Conservation (phyloP, 2,329 filamentous ascomycete genomes). For the Penicillium sp. region DNA sequence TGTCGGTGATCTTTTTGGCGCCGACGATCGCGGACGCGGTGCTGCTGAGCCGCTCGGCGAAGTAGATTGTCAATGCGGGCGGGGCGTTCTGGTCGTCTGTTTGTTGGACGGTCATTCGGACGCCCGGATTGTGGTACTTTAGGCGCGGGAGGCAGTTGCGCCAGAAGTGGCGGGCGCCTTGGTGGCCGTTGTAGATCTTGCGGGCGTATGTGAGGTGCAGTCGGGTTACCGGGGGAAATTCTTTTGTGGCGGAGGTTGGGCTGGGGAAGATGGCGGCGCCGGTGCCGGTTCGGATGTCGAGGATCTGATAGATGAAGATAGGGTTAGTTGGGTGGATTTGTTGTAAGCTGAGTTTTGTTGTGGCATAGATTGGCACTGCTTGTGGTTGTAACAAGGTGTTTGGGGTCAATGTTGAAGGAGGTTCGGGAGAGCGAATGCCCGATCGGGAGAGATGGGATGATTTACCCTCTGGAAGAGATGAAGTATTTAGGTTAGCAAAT, state of each 20-base stretch:
- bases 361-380: background rate
- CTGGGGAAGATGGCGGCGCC: constrained; percentile 77
- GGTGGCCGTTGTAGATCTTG: constrained; percentile 44
- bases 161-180: constrained; percentile 78
- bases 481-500: constrained; percentile 20
- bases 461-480: constrained; percentile 34
- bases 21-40: constrained; percentile 29
- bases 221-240: constrained; percentile 44
- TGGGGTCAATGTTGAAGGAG: constrained; percentile 5
- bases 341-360: background rate
- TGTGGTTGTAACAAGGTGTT: background rate
- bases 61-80: constrained; percentile 47
- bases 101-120: constrained; percentile 81
- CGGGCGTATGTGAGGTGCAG: constrained; percentile 48
- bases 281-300: constrained; percentile 75
- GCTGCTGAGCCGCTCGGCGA: constrained; percentile 36
- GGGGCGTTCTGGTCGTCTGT: constrained; percentile 54
- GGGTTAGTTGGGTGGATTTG: background rate
- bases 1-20: constrained; percentile 31
- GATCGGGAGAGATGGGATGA: constrained; percentile 7
- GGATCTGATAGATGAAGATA: constrained; percentile 55
- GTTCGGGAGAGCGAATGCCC: background rate
- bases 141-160: constrained; percentile 76
- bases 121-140: constrained; percentile 89
- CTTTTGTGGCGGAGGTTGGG: constrained; percentile 31